phyloP scores from a whole-genome alignment of 169 alveolate genomes.

The Eimeria zaria region DNA sequence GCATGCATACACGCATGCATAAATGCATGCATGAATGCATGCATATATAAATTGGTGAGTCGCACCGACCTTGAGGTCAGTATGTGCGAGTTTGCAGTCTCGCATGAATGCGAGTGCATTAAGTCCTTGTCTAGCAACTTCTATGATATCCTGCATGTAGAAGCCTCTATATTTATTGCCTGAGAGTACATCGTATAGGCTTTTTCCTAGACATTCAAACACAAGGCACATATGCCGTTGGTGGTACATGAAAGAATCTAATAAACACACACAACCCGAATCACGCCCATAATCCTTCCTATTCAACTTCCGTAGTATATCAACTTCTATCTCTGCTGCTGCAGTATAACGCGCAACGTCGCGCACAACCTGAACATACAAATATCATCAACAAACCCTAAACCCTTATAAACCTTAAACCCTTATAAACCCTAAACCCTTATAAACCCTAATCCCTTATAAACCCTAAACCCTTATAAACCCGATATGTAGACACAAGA shows the following conservation, averaged over 20 bases:
- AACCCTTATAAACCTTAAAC: neutral
- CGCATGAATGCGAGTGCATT: conserved; percentile 96
- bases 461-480: too few species aligned
- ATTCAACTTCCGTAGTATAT: conserved; percentile 94
- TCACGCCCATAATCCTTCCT: conserved; percentile 93
- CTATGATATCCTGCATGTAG: conserved; percentile 95
- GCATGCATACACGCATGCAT: neutral
- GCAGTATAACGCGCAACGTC: conserved; percentile 97
- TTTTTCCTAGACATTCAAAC: conserved; percentile 98
- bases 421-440: neutral
- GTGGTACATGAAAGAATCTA: conserved; percentile 94
- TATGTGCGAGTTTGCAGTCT: conserved; percentile 96
- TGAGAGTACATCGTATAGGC: conserved; percentile 97
- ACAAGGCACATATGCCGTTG: conserved; percentile 95
- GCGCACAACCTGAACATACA: conserved; percentile 92
- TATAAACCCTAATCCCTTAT: neutral
- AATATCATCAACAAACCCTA: conserved; percentile 80
- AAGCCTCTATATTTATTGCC: conserved; percentile 97
- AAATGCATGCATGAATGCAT: neutral
- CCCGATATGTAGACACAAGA: too few species aligned
- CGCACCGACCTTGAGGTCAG: conserved; percentile 96
- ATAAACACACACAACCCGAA: conserved; percentile 92
- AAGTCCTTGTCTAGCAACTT: conserved; percentile 96
- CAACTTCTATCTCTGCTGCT: conserved; percentile 98
- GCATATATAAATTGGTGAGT: neutral